Evolutionary conservation across 1,284 basidiomycete genomes (phyloP).

Genomic region (Heterobasidion occidentale): DNA sequence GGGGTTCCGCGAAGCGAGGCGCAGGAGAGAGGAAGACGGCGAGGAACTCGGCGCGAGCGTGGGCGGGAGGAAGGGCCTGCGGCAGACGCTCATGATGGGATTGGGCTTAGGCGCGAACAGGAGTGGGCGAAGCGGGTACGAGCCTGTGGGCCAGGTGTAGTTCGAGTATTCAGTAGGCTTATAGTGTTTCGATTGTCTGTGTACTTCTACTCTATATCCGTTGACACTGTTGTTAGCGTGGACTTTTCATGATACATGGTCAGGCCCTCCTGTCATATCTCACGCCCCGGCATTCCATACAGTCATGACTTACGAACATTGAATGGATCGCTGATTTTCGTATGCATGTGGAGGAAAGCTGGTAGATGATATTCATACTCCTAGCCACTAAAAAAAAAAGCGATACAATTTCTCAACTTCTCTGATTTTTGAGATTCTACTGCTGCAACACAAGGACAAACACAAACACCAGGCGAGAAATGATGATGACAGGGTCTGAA

Average conservation of each 20-base stretch:
- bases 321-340: too few species aligned
- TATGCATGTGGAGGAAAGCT: too few species aligned
- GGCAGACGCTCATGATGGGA: conserved; percentile 44
- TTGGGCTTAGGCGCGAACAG: conserved; percentile 34
- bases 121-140: conserved; percentile 46
- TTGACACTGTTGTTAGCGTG: neutral
- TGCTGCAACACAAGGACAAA: neutral
- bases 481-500: neutral
- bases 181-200: neutral
- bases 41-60: conserved; percentile 38
- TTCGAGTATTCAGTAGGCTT: neutral
- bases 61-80: conserved; percentile 31
- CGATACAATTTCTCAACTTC: neutral
- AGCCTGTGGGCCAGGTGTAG: conserved; percentile 52
- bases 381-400: too few species aligned
- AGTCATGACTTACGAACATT: too few species aligned
- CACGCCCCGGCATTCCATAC: neutral
- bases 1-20: conserved; percentile 67
- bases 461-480: neutral
- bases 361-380: too few species aligned
- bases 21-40: conserved; percentile 46
- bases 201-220: neutral
- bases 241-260: neutral
- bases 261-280: neutral
- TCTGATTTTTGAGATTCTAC: neutral